Evolutionary conservation across 352 stramenopile genomes (phyloP), one percentile per base, ranked within the genome.

Genomic region (Phytophthora parvispora): DNA sequence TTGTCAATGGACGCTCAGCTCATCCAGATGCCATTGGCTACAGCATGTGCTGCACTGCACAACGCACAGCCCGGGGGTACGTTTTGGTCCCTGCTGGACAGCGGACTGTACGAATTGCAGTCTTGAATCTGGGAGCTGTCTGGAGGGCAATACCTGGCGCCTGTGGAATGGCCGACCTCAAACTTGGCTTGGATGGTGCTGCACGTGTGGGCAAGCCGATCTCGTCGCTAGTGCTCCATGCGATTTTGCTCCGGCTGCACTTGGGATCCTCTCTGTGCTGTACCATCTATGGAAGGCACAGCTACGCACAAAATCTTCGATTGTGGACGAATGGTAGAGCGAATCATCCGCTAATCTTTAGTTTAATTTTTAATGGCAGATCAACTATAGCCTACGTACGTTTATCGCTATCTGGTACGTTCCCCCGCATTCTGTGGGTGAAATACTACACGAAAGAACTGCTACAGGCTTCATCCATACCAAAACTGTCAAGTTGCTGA

Each of bases 221-320:
- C 38, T 20, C 58, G 5, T 51, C 45, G 10, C 27, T 34, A 47
- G 27, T 28, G 42, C 27, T 31, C 18, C 42, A 49, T 49, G 20
- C n/a, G 42, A 22, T 34, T 27, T 9, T 54, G 22, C 20, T 40
- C 31, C 47, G 20, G 20, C 20, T 32, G 16, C 16, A 16, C n/a
- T 49, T 36, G 29, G 25, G 48, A 47, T 31, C 5, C n/a, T 47
- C 18, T 48, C 9, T 52, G 31, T 27, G 15, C 9, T 16, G 62
- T 34, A 70, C 62, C 8, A 52, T 58, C 53, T 64, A 58, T 69
- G 53, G 31, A n/a, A 28, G 34, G 36, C 53, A 45, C 62, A 64
- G 52, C 53, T 36, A 12, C 50, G 42, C 15, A 65, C 38, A 2
- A 34, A 50, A 52, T 64, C 62, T 13, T 34, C 9, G 53, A 69